Evolutionary conservation across 1,139 yeast species (phyloP).

Genomic region (Kurtzmaniella quercitrusa): DNA sequence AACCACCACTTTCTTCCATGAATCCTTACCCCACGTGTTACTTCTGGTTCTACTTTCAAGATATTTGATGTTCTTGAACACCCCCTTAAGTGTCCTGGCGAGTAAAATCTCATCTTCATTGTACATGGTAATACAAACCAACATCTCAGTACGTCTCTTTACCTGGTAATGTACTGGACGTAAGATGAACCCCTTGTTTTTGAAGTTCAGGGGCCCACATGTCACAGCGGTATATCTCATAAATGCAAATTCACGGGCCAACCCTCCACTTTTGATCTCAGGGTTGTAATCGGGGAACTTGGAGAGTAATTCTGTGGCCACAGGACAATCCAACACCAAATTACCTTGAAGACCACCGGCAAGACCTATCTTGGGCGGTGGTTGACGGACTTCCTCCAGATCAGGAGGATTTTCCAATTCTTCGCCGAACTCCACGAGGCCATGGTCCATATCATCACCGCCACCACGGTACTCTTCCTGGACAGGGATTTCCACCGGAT

Average conservation of each 20-base stretch:
- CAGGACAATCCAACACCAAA: slow-evolving; percentile 49
- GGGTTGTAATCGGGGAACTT: slow-evolving; percentile 40
- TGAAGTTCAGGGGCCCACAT: slow-evolving; percentile 47
- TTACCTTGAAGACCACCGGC: slow-evolving; percentile 44
- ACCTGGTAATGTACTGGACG: slow-evolving; percentile 45
- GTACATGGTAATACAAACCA: slow-evolving; percentile 48
- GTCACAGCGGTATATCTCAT: slow-evolving; percentile 50
- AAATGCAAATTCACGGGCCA: slow-evolving; percentile 43
- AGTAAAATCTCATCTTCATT: slow-evolving; percentile 45
- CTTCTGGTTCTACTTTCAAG: slow-evolving; percentile 41
- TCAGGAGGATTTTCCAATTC: slow-evolving; percentile 22
- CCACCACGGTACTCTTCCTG: slow-evolving; percentile 1
- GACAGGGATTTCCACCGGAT: slow-evolving; percentile 24
- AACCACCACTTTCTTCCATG: slow-evolving; percentile 48
- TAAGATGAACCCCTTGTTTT: slow-evolving; percentile 41
- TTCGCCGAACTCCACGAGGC: slow-evolving; percentile 27
- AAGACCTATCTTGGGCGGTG: slow-evolving; percentile 33
- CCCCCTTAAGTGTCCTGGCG: slow-evolving; percentile 45
- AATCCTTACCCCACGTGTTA: slow-evolving; percentile 44
- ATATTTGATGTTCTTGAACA: slow-evolving; percentile 45
- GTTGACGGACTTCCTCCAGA: slow-evolving; percentile 24
- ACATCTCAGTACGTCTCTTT: slow-evolving; percentile 42
- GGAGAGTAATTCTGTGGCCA: slow-evolving; percentile 41
- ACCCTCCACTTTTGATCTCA: slow-evolving; percentile 35
- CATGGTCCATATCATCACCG: slow-evolving; percentile 11